Conservation (phyloP, 1,284 basidiomycete species). For the Trichosporon faecale region DNA sequence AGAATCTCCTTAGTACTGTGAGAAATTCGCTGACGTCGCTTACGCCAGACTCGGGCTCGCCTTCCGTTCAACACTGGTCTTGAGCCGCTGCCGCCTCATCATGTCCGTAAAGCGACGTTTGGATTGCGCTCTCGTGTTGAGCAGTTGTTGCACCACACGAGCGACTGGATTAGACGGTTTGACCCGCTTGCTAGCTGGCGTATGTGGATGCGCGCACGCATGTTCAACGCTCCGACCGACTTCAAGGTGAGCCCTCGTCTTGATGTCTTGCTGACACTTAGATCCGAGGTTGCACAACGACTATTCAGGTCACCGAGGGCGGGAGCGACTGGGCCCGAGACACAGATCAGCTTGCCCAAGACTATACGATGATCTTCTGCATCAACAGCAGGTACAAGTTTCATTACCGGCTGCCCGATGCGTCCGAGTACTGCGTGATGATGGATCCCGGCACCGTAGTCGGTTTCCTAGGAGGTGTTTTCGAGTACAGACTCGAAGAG, state of each 20-base stretch:
- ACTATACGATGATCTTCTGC: background rate
- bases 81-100: background rate
- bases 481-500: background rate
- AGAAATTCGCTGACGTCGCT: background rate
- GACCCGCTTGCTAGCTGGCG: background rate
- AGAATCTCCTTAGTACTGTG: background rate
- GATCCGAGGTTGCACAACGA: background rate
- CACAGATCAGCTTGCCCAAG: background rate
- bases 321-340: background rate
- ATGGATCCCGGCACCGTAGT: background rate
- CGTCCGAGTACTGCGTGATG: background rate
- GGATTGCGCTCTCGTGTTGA: background rate
- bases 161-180: background rate
- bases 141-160: background rate
- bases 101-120: background rate
- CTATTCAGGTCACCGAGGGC: background rate
- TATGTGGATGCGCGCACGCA: background rate
- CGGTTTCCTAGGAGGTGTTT: background rate
- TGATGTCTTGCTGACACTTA: background rate
- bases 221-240: background rate
- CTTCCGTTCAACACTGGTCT: background rate
- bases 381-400: background rate
- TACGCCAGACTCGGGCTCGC: background rate
- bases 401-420: background rate
- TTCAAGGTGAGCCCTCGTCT: background rate